A percentile compares a stretch with the other conserved stretches of the same genome.
phyloP scores from a whole-genome alignment of 768 basidiomycete genomes.

The Boletellus ananiceps region DNA sequence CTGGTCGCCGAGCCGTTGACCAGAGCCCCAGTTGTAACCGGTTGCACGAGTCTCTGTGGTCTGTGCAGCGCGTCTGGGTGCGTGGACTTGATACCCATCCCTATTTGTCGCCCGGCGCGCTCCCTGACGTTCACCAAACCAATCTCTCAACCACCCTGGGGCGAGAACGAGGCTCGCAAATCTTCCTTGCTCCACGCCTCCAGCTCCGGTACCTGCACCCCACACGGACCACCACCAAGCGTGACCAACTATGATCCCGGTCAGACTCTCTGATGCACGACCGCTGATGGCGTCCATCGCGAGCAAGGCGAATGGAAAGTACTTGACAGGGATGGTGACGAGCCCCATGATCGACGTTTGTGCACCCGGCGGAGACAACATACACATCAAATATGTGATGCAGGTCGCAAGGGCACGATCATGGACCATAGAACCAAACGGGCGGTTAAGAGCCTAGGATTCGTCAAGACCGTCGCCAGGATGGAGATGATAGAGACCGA shows the following conservation, averaged over 20 bases:
- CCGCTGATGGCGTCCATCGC: conserved; percentile 64
- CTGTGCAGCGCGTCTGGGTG: conserved; percentile 40
- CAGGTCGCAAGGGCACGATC: conserved; percentile 61
- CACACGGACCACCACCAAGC: conserved; percentile 77
- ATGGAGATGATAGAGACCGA: conserved; percentile 32
- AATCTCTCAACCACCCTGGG: conserved; percentile 52
- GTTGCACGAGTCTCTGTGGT: conserved; percentile 17
- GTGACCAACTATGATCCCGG: conserved; percentile 75
- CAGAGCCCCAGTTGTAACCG: conserved; percentile 52
- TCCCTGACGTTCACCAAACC: conserved; percentile 40
- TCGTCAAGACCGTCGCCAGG: background rate
- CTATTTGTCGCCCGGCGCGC: conserved; percentile 35
- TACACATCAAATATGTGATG: conserved; percentile 64
- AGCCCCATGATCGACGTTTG: conserved; percentile 79
- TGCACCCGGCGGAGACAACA: conserved; percentile 59
- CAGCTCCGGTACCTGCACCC: conserved; percentile 40
- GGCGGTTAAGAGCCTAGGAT: conserved; percentile 52
- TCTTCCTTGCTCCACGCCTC: conserved; percentile 35
- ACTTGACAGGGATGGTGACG: conserved; percentile 64
- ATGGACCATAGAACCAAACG: conserved; percentile 53
- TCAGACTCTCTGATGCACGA: conserved; percentile 56
- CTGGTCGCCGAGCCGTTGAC: conserved; percentile 43
- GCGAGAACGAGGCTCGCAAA: conserved; percentile 44
- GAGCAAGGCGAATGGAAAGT: conserved; percentile 72
- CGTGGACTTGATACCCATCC: conserved; percentile 53